Percentiles rank a stretch among this genome's conserved stretches.
These are phyloP conservation scores for Didymella glomerata DNA, from an alignment of 2,329 filamentous ascomycete species.

Conservation along the genomic window DNA sequence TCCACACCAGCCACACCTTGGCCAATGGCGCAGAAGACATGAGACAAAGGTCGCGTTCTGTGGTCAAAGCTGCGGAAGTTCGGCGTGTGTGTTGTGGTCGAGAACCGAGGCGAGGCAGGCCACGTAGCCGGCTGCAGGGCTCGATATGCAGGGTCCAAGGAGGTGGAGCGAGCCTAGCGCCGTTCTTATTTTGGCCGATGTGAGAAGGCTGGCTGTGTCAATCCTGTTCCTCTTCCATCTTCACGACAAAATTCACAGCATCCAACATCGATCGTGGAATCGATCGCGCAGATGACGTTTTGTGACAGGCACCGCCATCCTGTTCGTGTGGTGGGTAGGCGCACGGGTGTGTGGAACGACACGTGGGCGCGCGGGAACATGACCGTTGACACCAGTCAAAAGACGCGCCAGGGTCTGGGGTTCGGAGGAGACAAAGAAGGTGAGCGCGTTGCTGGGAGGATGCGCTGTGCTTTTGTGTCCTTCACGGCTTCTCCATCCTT, in stretches of 20 bases:
- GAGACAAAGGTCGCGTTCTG: conserved; percentile 16
- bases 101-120: conserved; percentile 22
- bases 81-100: conserved; percentile 15
- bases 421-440: neutral
- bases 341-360: conserved; percentile 2
- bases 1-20: conserved; percentile 23
- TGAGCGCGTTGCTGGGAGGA: neutral
- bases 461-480: neutral
- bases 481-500: neutral
- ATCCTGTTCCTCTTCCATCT: neutral
- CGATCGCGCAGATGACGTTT: neutral
- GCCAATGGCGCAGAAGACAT: conserved; percentile 14
- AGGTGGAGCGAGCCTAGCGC: conserved; percentile 16
- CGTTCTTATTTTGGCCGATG: conserved; percentile 17
- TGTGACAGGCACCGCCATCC: neutral
- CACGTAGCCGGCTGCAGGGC: conserved; percentile 19
- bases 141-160: conserved; percentile 17
- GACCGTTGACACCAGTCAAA: conserved; percentile 8
- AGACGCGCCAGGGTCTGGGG: conserved; percentile 1
- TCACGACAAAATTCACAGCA: neutral
- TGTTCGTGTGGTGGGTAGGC: neutral
- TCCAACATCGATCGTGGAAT: neutral
- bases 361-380: neutral
- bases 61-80: conserved; percentile 18
- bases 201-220: conserved; percentile 7